A percentile compares a stretch with the other conserved stretches of the same genome.
Evolutionary conservation across 345 rosid species (phyloP).

Genomic region (Citrus trifoliata): DNA sequence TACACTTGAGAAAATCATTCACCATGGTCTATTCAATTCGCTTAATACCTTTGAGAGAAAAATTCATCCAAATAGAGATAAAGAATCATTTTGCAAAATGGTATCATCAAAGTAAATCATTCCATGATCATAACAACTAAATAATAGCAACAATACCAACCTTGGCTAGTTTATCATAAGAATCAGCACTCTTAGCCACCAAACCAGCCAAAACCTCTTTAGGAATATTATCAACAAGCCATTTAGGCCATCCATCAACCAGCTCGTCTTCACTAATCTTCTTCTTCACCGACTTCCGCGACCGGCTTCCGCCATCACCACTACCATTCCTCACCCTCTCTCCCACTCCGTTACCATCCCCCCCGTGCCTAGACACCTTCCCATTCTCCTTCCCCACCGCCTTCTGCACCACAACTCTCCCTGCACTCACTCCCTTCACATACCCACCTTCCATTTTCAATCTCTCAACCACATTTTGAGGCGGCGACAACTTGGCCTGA

Average conservation of each 20-base stretch:
- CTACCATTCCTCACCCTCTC: slow-evolving; percentile 7
- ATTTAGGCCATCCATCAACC: slow-evolving; percentile 68
- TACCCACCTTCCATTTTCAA: slow-evolving; percentile 28
- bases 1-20: background rate
- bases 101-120: background rate
- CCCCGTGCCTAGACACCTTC: slow-evolving; percentile 15
- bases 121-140: background rate
- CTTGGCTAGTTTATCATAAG: slow-evolving; percentile 69
- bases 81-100: background rate
- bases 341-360: slow-evolving; percentile 1
- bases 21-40: background rate
- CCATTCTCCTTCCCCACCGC: slow-evolving; percentile 5
- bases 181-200: slow-evolving; percentile 59
- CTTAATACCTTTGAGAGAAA: background rate
- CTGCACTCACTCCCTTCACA: slow-evolving; percentile 13
- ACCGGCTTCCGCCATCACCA: slow-evolving; percentile 18
- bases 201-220: slow-evolving; percentile 48
- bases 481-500: slow-evolving; percentile 29
- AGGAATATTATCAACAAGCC: slow-evolving; percentile 65
- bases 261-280: slow-evolving; percentile 50
- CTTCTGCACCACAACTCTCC: slow-evolving; percentile 3
- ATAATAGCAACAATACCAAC: slow-evolving; percentile 16
- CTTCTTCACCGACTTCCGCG: slow-evolving; percentile 21
- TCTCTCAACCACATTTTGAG: slow-evolving; percentile 11
- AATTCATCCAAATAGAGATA: background rate